Evolutionary conservation across 805 yeast genomes (phyloP), one percentile per base, ranked within the genome.

Genomic region (Yamadazyma paraphyllophila): DNA sequence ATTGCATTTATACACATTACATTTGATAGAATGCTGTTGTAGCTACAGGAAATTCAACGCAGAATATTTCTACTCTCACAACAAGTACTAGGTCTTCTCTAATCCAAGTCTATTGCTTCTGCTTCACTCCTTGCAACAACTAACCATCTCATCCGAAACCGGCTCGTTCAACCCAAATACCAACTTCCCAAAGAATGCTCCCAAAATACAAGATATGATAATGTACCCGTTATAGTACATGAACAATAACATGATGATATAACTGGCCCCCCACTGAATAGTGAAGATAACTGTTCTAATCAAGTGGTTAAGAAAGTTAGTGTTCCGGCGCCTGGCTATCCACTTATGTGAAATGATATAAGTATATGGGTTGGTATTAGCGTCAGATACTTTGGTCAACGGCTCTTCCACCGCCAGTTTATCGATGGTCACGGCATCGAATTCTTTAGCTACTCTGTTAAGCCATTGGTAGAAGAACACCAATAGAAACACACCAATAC

Each of bases 221-320:
- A 83, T 71, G 58, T 81, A 83, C 12, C 88, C 88, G 56, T 83
- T 83, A 67, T 80, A 83, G 68, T 83, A 82, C 89, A 84, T 83
- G 68, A 82, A 83, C 54, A 84, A 65, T 67, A 84, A 72, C 86
- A 83, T 84, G 56, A 83, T 77, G 41, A 83, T 61, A 61, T 83
- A 83, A 3, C 83, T 77, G 12, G 78, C 71, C 2, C 83, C 83
- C 80, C 85, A 81, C 58, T 82, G 83, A 24, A 80, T 56, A 1
- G 81, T 75, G 60, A 76, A 83, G 30, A 82, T 53, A 2, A 67
- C 41, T 0, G 79, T 65, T 48, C 84, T 71, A 12, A 77, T 53
- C 3, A 77, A 8, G 55, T 83, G 88, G 52, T 80, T 81, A n/a
- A 65, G 40, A 7, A 57, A 36, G 2, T 36, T 46, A 11, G 55